Evolutionary conservation across 2,329 filamentous ascomycete species (phyloP).

Genomic region (Verticillium nonalfalfae): DNA sequence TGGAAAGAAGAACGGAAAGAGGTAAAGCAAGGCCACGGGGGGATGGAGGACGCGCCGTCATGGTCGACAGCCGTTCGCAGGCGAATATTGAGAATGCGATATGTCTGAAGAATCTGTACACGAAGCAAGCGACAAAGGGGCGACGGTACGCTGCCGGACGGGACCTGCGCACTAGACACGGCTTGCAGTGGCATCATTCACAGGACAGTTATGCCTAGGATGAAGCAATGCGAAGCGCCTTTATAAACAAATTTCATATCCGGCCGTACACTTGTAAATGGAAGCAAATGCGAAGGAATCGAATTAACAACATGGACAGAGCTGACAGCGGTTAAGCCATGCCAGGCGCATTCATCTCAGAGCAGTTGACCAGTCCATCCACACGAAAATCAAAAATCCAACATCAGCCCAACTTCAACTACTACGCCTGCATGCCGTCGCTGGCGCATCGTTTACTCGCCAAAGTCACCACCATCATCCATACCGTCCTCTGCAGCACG

Average conservation of each 20-base stretch:
- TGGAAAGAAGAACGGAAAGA: background rate
- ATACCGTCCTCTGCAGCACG: constrained; percentile 19
- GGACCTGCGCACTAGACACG: background rate
- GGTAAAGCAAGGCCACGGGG: background rate
- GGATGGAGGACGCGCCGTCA: background rate
- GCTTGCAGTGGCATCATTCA: background rate
- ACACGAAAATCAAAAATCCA: background rate
- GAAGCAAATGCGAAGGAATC: background rate
- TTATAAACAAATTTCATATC: background rate
- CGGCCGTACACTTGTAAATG: background rate
- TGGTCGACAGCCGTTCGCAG: background rate
- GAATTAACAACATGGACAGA: background rate
- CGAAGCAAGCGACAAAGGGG: background rate
- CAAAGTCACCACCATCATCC: constrained; percentile 28
- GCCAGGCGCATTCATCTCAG: background rate
- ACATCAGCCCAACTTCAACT: background rate
- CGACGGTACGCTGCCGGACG: too few species aligned
- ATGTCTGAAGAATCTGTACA: background rate
- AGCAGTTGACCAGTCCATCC: background rate
- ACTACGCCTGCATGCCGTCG: constrained; percentile 14
- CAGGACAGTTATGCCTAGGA: background rate
- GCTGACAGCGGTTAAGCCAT: background rate
- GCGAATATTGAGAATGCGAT: background rate
- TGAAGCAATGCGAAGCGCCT: background rate
- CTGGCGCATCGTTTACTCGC: background rate